Evolutionary conservation across 2,329 filamentous ascomycete species (phyloP), one percentile per base, ranked within the genome.

Genomic region (Hymenoscyphus linearis): DNA sequence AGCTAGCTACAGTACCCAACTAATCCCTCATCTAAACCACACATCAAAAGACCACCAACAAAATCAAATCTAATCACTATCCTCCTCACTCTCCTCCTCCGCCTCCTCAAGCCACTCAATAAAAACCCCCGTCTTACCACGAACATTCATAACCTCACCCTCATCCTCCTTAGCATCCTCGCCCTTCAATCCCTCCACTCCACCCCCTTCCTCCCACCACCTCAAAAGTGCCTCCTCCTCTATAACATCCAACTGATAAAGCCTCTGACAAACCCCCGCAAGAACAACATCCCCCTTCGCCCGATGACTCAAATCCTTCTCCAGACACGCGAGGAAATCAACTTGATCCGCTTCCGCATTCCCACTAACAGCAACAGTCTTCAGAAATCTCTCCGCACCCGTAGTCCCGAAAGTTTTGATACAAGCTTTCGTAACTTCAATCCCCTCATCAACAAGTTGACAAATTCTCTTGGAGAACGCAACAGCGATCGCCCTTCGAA

Each of bases 161-260:
- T 87, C 16, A 97, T 84, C 56, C 77, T 82, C 62, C 76, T 76
- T 83, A 60, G 89, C 88, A 14, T 80, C 85, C 60, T 85, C 86
- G 26, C 77, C 82, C 5, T 88, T 87, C 70, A 86, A 80, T 75
- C 66, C 9, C 34, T 16, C 63, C 55, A 71, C 69, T 9, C 31
- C 31, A 31, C 31, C 31, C 55, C 82, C 80, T 73, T 96, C 88
- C 22, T 80, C 83, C 93, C 93, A 98, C 95, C 95, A 99, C 55
- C 83, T 82, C 69, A 93, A 77, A 67, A 96, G 90, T 0, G 89
- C 92, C 50, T 97, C 93, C 71, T 96, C 91, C 72, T 96, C 91
- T 1, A 97, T 77, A 16, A 96, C 82, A 66, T 98, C 95, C 55
- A 89, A 76, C 66, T 89, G 85, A 72, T 96, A 96, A 57, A 98